Evolutionary conservation across 2,329 filamentous ascomycete genomes (phyloP), one percentile per base, ranked within the genome.

Genomic region (Aspergillus tubingensis): DNA sequence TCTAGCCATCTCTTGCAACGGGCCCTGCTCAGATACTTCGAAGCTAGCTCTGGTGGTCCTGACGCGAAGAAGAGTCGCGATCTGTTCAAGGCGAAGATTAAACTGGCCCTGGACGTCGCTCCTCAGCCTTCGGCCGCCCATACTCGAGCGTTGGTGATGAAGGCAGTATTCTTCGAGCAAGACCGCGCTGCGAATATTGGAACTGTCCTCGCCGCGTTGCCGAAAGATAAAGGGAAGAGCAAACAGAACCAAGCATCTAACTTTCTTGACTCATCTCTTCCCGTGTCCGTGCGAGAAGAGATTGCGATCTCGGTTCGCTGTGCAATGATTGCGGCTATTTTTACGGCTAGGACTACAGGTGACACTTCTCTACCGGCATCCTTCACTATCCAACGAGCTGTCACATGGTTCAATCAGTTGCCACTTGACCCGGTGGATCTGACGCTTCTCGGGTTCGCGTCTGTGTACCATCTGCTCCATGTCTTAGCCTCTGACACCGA

Each of bases 81-180:
- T 56, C 67, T 58, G 58, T 80, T 86, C 62, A 78, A 81, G 57
- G 72, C 78, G 38, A 81, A 87, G 58, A 81, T 96, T 32, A 82
- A 86, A 0, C 81, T 91, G 36, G 91, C 93, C 2, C 82, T 91
- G 63, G 84, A 85, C 60, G 85, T 87, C 7, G 91, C 93, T 0
- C 94, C 94, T 0, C 86, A 89, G 39, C 90, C 90, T 11, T 96
- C 92, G 1, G 86, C 86, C 21, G 89, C 91, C 2, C 82, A 86
- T 54, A 79, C 83, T 10, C 80, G 86, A 48, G 83, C 85, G 13
- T 76, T 87, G 4, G 83, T 84, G 11, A 83, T 85, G 63, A 84
- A 84, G 68, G 83, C 86, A 7, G 79, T 88, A 2, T 80, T 88
- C 30, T 79, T 82, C n/a, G 81, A 84, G 55, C 74, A 80, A 7